These are phyloP conservation scores for Chaetomium strumarium DNA, from an alignment of 2,329 filamentous ascomycete genomes.

Conservation along the genomic window DNA sequence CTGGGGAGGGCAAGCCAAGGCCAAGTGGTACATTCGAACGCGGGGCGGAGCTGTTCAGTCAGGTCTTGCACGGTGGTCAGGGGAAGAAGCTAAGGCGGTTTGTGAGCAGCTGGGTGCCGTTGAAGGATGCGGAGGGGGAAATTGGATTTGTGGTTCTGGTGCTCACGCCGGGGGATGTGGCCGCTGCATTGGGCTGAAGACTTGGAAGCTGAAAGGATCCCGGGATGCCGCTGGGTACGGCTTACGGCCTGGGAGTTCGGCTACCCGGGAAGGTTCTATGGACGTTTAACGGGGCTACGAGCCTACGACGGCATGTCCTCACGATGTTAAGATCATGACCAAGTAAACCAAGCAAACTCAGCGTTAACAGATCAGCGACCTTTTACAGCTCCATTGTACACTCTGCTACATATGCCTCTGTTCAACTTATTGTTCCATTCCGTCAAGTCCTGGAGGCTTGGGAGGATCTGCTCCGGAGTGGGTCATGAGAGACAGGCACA, in stretches of 20 bases:
- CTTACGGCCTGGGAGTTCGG: too few species aligned
- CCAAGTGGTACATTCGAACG: slow-evolving; percentile 20
- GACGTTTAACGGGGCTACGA: too few species aligned
- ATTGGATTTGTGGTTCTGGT: slow-evolving; percentile 32
- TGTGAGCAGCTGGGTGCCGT: slow-evolving; percentile 32
- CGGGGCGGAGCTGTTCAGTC: slow-evolving; percentile 15
- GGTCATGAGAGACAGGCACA: too few species aligned
- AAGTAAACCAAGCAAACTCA: neutral
- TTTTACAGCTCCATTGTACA: too few species aligned
- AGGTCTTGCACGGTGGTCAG: slow-evolving; percentile 10
- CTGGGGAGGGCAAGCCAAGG: slow-evolving; percentile 10
- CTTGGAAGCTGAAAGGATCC: neutral
- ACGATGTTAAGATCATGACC: neutral
- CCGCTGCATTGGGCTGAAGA: neutral
- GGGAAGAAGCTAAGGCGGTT: slow-evolving; percentile 20
- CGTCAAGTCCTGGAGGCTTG: too few species aligned
- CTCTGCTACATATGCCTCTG: too few species aligned
- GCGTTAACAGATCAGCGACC: too few species aligned
- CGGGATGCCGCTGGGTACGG: neutral
- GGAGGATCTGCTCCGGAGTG: too few species aligned
- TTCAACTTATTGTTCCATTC: too few species aligned
- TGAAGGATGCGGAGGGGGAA: slow-evolving; percentile 29
- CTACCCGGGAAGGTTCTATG: too few species aligned
- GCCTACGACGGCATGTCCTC: neutral
- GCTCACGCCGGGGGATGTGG: slow-evolving; percentile 22